Evolutionary conservation across 2,329 filamentous ascomycete genomes (phyloP), one percentile per base, ranked within the genome.

Genomic region (Bipolaris victoriae): DNA sequence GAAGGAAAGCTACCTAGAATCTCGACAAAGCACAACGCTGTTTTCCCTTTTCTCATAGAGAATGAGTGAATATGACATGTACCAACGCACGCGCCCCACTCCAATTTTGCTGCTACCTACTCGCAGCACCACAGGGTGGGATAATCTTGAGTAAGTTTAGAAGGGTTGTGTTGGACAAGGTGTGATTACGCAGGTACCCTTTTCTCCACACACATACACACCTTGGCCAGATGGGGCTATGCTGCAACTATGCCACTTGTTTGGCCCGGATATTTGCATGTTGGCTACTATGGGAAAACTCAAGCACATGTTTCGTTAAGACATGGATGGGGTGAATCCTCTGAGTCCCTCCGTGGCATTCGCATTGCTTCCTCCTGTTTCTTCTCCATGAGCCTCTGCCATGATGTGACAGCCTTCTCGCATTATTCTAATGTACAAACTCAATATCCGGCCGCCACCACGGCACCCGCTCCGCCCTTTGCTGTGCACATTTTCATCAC

Each of bases 401-500:
- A 18, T 26, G 7, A 48, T 48, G 35, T 24, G 2, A 24, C 5
- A 22, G 7, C n/a, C 16, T 33, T n/a, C 5, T n/a, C 40, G 36
- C 39, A 13, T 36, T 20, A 15, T 24, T 22, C 11, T 20, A n/a
- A 55, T 50, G 45, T 45, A 29, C 33, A 49, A 29, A 43, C n/a
- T 54, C 29, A 41, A 35, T 20, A 31, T 43, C 18, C 41, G 47
- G 16, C 52, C 41, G 18, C 52, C 48, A 49, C 20, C 36, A 31
- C 24, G 44, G n/a, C 36, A 49, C 26, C 33, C 43, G 29, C 22
- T 55, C 26, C 52, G 53, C 7, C 24, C 35, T 13, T 15, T 59
- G 3, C 22, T 18, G 5, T 41, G 56, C 41, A 33, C 15, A 16
- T 3, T 40, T 7, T 40, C 26, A 10, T 52, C 18, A 7, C 49